A percentile compares a stretch with the other conserved stretches of the same genome.
These are phyloP conservation scores for Barbatosphaeria neglecta DNA, from an alignment of 495 filamentous ascomycete genomes.

Conservation along the genomic window DNA sequence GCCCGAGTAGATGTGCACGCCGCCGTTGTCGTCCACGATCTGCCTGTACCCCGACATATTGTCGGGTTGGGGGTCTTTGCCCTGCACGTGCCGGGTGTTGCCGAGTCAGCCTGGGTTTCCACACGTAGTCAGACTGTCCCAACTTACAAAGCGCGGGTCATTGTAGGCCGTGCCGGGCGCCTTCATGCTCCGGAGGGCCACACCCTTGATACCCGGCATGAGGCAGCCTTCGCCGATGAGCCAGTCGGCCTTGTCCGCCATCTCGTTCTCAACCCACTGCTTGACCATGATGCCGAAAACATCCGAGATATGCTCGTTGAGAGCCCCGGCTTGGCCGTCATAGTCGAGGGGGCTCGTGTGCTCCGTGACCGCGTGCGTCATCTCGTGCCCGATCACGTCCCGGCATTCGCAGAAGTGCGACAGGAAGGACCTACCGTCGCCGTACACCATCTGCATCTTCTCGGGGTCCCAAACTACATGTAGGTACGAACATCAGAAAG, in stretches of 20 bases:
- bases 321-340: constrained; percentile 29
- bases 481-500: too few species aligned
- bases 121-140: background rate
- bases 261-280: constrained; percentile 33
- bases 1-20: constrained; percentile 41
- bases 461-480: constrained; percentile 17
- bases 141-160: constrained; percentile 30
- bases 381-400: constrained; percentile 41
- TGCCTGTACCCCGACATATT: constrained; percentile 24
- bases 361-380: constrained; percentile 39
- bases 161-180: constrained; percentile 36
- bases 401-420: constrained; percentile 29
- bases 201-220: constrained; percentile 28
- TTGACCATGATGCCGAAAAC: constrained; percentile 43
- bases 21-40: constrained; percentile 29
- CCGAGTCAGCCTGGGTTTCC: constrained; percentile 1
- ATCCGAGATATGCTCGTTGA: constrained; percentile 43
- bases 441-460: constrained; percentile 31
- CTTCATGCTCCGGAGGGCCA: constrained; percentile 37
- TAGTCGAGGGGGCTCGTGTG: constrained; percentile 32
- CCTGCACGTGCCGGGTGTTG: constrained; percentile 4
- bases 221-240: constrained; percentile 39
- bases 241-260: constrained; percentile 35
- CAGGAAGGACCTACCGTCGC: constrained; percentile 32
- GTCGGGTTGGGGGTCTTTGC: constrained; percentile 34